Evolutionary conservation across 257 asterid species (phyloP).

Genomic region (Oldenlandia corymbosa): DNA sequence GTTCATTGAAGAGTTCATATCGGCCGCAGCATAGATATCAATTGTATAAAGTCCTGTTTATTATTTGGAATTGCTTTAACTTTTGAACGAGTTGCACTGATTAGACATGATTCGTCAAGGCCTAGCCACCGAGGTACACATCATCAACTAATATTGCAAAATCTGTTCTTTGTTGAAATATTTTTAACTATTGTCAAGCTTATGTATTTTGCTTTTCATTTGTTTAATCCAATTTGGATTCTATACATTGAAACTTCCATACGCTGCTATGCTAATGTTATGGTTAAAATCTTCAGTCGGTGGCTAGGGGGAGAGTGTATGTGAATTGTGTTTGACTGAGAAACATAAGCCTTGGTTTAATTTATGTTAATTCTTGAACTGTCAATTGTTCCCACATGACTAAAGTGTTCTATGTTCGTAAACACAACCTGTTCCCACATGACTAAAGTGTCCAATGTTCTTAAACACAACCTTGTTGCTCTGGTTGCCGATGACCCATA

Average conservation of each 20-base stretch:
- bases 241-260: neutral
- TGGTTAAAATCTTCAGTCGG: neutral
- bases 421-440: no score
- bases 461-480: neutral
- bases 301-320: neutral
- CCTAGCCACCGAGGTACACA: neutral
- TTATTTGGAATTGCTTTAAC: neutral
- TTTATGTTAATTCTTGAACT: neutral
- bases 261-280: neutral
- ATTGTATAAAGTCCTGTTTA: neutral
- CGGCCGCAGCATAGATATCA: neutral
- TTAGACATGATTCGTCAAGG: neutral
- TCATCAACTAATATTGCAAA: neutral
- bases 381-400: neutral
- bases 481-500: neutral
- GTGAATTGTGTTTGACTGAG: neutral
- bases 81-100: neutral
- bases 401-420: neutral
- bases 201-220: neutral
- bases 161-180: neutral
- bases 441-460: no score
- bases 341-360: neutral
- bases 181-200: neutral
- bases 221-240: neutral
- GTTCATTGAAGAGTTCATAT: neutral